Conservation (phyloP, 768 basidiomycete species). For the Lactarius tabidus region DNA sequence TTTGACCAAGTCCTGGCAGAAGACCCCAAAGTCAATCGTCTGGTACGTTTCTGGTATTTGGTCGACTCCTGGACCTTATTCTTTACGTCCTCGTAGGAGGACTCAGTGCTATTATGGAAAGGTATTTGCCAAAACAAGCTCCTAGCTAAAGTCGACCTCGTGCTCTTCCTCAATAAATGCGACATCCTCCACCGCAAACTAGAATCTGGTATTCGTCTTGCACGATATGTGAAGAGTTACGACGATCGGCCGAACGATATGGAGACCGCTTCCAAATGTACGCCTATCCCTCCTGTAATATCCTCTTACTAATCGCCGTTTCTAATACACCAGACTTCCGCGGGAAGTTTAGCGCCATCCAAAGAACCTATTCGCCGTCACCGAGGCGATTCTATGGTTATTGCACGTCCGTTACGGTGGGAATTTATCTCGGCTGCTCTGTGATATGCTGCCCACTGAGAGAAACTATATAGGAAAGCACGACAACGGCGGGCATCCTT, state of each 20-base stretch:
- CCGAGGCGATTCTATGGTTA: conserved; percentile 77
- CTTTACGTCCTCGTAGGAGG: conserved; percentile 45
- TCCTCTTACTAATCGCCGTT: neutral
- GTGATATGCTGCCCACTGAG: neutral
- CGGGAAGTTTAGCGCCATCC: conserved; percentile 70
- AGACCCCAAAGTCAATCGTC: conserved; percentile 49
- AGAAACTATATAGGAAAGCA: conserved; percentile 46
- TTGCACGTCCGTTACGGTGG: conserved; percentile 69
- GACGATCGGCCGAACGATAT: conserved; percentile 64
- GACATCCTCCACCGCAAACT: conserved; percentile 70
- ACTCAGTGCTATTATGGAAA: conserved; percentile 74
- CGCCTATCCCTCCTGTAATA: conserved; percentile 27
- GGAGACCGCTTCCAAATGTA: conserved; percentile 65
- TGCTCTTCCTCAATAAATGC: conserved; percentile 80
- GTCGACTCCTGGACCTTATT: conserved; percentile 1
- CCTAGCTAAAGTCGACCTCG: conserved; percentile 64
- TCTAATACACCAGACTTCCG: conserved; percentile 47
- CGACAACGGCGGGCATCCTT: conserved; percentile 71
- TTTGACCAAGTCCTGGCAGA: conserved; percentile 54
- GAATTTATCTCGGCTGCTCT: conserved; percentile 23
- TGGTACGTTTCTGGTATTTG: conserved; percentile 33
- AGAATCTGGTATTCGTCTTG: conserved; percentile 55
- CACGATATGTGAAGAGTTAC: conserved; percentile 69
- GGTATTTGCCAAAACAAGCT: conserved; percentile 68
- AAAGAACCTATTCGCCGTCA: conserved; percentile 67